A percentile compares a stretch with the other conserved stretches of the same genome.
These are phyloP conservation scores for Coniochaeta sp. DNA, from an alignment of 2,329 filamentous ascomycete genomes.

Conservation along the genomic window DNA sequence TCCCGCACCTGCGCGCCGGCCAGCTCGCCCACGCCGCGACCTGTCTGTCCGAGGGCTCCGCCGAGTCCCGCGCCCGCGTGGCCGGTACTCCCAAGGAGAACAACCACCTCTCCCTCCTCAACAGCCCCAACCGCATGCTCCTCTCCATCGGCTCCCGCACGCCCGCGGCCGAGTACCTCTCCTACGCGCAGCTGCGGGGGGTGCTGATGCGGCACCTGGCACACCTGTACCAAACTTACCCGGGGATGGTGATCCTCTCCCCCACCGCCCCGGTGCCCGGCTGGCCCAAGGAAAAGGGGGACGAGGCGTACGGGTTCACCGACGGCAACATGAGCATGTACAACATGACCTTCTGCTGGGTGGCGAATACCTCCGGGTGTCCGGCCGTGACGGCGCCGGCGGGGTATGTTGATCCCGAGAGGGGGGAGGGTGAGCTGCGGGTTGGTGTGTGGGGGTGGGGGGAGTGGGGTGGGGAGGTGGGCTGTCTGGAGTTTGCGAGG, in stretches of 20 bases:
- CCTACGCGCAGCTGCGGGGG: constrained; percentile 65
- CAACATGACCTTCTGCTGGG: constrained; percentile 79
- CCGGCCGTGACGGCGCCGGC: constrained; percentile 70
- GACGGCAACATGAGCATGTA: constrained; percentile 67
- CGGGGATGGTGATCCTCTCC: constrained; percentile 70
- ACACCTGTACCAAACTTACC: constrained; percentile 60
- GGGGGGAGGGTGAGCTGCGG: constrained; percentile 52
- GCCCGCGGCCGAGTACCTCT: constrained; percentile 61
- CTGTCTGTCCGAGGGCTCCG: constrained; percentile 65
- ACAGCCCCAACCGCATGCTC: constrained; percentile 62
- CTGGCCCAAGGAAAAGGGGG: constrained; percentile 56
- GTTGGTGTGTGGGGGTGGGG: constrained; percentile 57
- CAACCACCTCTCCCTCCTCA: constrained; percentile 48
- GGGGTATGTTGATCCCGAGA: constrained; percentile 56
- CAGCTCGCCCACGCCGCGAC: constrained; percentile 72
- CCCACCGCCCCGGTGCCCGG: constrained; percentile 72
- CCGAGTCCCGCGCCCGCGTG: constrained; percentile 33
- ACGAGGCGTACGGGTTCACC: constrained; percentile 63
- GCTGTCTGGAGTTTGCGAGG: constrained; percentile 51
- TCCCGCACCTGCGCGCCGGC: constrained; percentile 62
- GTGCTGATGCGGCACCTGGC: constrained; percentile 75
- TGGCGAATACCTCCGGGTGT: constrained; percentile 75
- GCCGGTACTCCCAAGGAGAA: constrained; percentile 31
- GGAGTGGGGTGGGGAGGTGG: constrained; percentile 62
- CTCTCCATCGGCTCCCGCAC: constrained; percentile 59